Conservation (phyloP, 1,139 yeast genomes). For the Magnusiomyces paraingens region DNA sequence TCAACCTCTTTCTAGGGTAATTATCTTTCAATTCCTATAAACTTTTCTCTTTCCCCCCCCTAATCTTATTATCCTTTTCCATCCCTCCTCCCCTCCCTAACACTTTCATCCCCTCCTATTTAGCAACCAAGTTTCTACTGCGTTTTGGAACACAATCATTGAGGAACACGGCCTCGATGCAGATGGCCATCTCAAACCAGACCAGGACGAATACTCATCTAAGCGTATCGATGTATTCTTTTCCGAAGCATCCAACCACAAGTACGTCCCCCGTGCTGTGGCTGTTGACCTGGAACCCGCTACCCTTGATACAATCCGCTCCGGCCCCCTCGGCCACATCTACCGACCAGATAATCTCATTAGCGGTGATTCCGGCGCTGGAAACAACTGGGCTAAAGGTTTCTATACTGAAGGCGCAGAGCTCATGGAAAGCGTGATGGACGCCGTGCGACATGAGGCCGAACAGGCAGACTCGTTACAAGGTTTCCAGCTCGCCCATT, state of each 20-base stretch:
- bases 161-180: conserved; percentile 59
- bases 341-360: conserved; percentile 43
- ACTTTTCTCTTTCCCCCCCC: not conserved
- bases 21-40: not conserved
- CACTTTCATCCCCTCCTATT: not conserved
- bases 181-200: conserved; percentile 38
- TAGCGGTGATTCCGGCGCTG: conserved; percentile 41
- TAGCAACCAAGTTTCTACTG: conserved; percentile 64
- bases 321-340: conserved; percentile 38
- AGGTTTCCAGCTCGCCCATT: conserved; percentile 44
- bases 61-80: not conserved
- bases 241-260: conserved; percentile 34
- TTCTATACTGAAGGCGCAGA: conserved; percentile 45
- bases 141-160: conserved; percentile 64
- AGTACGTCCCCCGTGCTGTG: conserved; percentile 43
- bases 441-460: conserved; percentile 42
- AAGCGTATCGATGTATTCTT: conserved; percentile 27
- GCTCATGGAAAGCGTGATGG: conserved; percentile 41
- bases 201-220: not conserved
- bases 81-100: not conserved
- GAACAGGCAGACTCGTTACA: conserved; percentile 41
- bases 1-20: conserved; percentile 22
- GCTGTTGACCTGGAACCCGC: conserved; percentile 44
- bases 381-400: conserved; percentile 47
- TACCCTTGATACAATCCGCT: conserved; percentile 39